Percentiles rank a stretch among this genome's conserved stretches.
These are phyloP conservation scores for Chaetoceros tenuissimus DNA, from an alignment of 108 stramenopile species.

Conservation along the genomic window DNA sequence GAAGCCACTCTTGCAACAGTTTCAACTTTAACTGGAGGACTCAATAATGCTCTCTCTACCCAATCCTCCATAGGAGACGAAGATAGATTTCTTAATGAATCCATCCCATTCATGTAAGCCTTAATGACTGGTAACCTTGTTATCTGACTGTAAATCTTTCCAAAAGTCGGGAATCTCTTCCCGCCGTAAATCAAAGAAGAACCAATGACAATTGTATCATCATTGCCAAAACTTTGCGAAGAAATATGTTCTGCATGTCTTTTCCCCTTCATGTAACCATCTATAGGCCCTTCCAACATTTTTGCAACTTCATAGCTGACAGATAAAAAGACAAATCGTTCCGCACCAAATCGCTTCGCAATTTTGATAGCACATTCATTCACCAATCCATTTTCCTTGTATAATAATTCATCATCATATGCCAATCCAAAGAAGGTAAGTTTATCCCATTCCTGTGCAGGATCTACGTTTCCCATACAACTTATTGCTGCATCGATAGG, in stretches of 20 bases:
- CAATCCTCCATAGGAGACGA: slow-evolving; percentile 6
- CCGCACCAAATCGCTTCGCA: neutral
- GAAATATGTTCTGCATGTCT: slow-evolving; percentile 6
- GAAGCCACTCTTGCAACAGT: slow-evolving; percentile 3
- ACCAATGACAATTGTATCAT: slow-evolving; percentile 6
- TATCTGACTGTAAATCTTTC: slow-evolving; percentile 6
- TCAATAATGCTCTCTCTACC: slow-evolving; percentile 6
- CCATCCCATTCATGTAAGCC: slow-evolving; percentile 8
- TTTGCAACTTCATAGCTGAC: slow-evolving; percentile 6
- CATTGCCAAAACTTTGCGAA: slow-evolving; percentile 1
- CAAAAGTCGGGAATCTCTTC: slow-evolving; percentile 11
- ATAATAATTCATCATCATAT: slow-evolving; percentile 7
- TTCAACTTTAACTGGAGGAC: slow-evolving; percentile 10
- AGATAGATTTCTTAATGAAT: slow-evolving; percentile 6
- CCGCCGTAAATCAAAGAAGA: slow-evolving; percentile 13
- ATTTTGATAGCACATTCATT: neutral
- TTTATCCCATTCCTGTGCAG: slow-evolving; percentile 8
- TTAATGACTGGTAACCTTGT: slow-evolving; percentile 2
- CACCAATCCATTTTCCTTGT: slow-evolving; percentile 7
- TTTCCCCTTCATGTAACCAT: slow-evolving; percentile 12
- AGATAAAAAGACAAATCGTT: slow-evolving; percentile 13
- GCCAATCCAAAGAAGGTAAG: slow-evolving; percentile 6
- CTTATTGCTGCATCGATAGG: slow-evolving; percentile 2
- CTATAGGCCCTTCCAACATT: slow-evolving; percentile 12
- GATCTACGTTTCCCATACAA: slow-evolving; percentile 12